Conservation (phyloP, 495 filamentous ascomycete species). For the Emericellopsis terricola region DNA sequence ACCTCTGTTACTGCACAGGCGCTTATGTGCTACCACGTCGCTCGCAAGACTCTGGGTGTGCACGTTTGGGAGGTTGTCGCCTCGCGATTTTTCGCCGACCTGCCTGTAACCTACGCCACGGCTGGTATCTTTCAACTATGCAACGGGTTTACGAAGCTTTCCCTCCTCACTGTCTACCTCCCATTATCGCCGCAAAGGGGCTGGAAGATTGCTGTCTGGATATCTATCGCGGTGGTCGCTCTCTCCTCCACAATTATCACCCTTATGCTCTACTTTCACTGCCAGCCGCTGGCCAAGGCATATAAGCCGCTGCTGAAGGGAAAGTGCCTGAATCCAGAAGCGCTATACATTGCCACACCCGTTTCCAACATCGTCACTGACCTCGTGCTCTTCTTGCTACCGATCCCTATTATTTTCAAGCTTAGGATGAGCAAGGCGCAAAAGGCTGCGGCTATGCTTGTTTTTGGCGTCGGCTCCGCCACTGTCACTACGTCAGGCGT, state of each 20-base stretch:
- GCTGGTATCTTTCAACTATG: not conserved
- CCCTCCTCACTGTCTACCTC: not conserved
- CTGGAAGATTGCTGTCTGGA: not conserved
- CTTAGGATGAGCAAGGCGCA: constrained; percentile 20
- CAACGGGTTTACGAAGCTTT: not conserved
- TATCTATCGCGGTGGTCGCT: not conserved
- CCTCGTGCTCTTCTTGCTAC: constrained; percentile 22
- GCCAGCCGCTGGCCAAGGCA: not conserved
- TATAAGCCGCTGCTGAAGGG: not conserved
- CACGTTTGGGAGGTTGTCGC: no score
- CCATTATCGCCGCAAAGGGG: not conserved
- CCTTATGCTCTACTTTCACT: not conserved
- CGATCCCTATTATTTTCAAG: constrained; percentile 24
- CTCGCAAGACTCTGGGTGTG: no score
- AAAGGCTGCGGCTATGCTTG: constrained; percentile 18
- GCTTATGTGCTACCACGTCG: no score
- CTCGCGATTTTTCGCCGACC: no score
- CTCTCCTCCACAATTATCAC: not conserved
- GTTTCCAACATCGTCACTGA: constrained; percentile 25
- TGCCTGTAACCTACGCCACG: not conserved
- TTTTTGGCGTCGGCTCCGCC: constrained; percentile 23
- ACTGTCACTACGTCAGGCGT: not conserved
- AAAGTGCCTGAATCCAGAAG: not conserved
- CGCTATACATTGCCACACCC: constrained; percentile 9
- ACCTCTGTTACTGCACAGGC: not conserved